Conservation (phyloP, 2,329 filamentous ascomycete genomes). For the Zelopaecilomyces penicillatus region DNA sequence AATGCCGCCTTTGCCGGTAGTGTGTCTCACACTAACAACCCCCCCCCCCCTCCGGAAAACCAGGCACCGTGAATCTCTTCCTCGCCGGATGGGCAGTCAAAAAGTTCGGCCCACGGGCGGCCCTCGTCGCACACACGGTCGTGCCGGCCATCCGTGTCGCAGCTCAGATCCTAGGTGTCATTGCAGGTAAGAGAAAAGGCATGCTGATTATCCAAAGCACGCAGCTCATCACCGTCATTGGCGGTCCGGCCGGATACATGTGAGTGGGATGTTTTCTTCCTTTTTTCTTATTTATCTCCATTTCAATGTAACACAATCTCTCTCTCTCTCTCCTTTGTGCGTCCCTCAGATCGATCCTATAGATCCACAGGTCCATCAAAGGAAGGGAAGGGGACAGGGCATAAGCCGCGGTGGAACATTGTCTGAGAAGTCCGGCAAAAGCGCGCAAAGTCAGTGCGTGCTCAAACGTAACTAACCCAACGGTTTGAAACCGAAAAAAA, state of each 20-base stretch:
- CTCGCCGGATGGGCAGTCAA: conserved; percentile 61
- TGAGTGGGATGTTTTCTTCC: conserved; percentile 12
- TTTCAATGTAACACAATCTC: not conserved
- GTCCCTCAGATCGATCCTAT: too few relatives aligned
- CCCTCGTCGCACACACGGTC: conserved; percentile 54
- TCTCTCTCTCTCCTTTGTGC: too few relatives aligned
- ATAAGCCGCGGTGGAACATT: too few relatives aligned
- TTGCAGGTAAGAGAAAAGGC: conserved; percentile 51
- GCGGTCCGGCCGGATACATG: conserved; percentile 62
- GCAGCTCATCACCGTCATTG: conserved; percentile 59
- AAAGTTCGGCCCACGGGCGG: conserved; percentile 52
- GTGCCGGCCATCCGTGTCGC: conserved; percentile 56
- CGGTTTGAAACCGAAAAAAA: not conserved
- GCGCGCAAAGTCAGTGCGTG: too few relatives aligned
- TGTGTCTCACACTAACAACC: not conserved
- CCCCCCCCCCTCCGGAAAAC: not conserved
- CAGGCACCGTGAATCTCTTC: conserved; percentile 53
- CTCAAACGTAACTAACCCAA: too few relatives aligned
- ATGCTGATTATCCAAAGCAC: conserved; percentile 60
- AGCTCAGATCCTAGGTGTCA: conserved; percentile 57
- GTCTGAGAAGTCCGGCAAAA: too few relatives aligned
- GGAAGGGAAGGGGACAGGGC: too few relatives aligned
- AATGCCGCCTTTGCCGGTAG: too few relatives aligned
- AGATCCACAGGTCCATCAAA: too few relatives aligned
- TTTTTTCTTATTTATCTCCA: not conserved